Evolutionary conservation across 2,329 filamentous ascomycete species (phyloP).

Genomic region (Penicillium brasilianum): DNA sequence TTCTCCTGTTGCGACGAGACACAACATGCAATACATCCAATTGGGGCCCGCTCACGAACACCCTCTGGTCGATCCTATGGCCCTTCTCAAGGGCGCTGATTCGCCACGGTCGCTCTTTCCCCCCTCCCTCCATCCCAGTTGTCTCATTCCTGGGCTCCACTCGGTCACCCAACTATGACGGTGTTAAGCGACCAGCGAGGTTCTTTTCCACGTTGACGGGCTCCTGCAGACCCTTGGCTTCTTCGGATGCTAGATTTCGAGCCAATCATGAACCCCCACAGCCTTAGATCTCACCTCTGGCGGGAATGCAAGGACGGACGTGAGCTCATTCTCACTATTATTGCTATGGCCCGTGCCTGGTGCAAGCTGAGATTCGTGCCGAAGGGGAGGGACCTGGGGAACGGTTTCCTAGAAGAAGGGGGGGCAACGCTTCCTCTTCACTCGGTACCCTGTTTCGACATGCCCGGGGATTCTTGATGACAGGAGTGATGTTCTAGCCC

Average conservation of each 20-base stretch:
- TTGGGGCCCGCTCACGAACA: constrained; percentile 31
- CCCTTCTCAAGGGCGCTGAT: constrained; percentile 33
- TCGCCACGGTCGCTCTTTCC: constrained; percentile 25
- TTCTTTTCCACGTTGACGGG: constrained; percentile 41
- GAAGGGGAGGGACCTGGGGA: constrained; percentile 24
- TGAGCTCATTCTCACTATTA: constrained; percentile 34
- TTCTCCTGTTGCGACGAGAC: constrained; percentile 32
- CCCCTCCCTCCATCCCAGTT: constrained; percentile 34
- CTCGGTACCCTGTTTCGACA: constrained; percentile 12
- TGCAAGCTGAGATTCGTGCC: constrained; percentile 28
- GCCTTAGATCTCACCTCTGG: constrained; percentile 32
- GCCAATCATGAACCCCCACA: constrained; percentile 32
- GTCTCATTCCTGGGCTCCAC: constrained; percentile 40
- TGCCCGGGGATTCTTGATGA: constrained; percentile 26
- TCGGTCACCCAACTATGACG: constrained; percentile 33
- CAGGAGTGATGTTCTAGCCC: constrained; percentile 23
- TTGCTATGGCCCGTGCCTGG: constrained; percentile 32
- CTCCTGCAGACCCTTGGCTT: constrained; percentile 31
- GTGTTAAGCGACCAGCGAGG: constrained; percentile 30
- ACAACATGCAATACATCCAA: constrained; percentile 33
- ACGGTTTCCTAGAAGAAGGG: constrained; percentile 29
- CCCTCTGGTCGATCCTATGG: constrained; percentile 35
- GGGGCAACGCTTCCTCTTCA: constrained; percentile 20
- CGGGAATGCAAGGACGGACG: constrained; percentile 47
- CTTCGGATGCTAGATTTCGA: constrained; percentile 18